A percentile compares a stretch with the other conserved stretches of the same genome.
These are phyloP conservation scores for Alternaria arbusti DNA, from an alignment of 2,329 filamentous ascomycete species.

Conservation along the genomic window DNA sequence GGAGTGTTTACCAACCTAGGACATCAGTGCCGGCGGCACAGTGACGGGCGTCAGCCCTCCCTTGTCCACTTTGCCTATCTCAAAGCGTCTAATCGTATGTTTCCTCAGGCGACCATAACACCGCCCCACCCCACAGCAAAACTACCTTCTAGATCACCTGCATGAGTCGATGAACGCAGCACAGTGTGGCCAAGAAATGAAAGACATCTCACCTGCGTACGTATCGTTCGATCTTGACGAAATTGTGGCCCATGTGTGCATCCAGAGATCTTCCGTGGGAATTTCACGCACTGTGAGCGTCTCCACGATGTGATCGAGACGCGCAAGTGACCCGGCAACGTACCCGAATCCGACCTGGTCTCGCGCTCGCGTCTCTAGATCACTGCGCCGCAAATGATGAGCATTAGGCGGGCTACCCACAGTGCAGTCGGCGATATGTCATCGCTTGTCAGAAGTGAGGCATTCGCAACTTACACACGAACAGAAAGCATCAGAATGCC, in stretches of 20 bases:
- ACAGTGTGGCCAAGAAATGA: slow-evolving; percentile 7
- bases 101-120: slow-evolving; percentile 13
- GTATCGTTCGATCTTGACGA: slow-evolving; percentile 11
- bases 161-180: slow-evolving; percentile 7
- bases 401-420: neutral
- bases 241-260: slow-evolving; percentile 4
- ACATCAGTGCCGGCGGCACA: slow-evolving; percentile 10
- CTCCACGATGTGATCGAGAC: slow-evolving; percentile 1
- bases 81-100: slow-evolving; percentile 16
- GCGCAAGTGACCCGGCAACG: slow-evolving; percentile 3
- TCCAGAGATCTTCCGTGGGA: slow-evolving; percentile 3
- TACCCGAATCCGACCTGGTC: slow-evolving; percentile 1
- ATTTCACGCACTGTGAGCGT: neutral
- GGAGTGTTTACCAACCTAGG: slow-evolving; percentile 8
- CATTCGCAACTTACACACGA: neutral
- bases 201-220: slow-evolving; percentile 2
- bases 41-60: neutral
- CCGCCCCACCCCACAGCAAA: slow-evolving; percentile 13
- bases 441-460: neutral
- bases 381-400: slow-evolving; percentile 8
- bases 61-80: slow-evolving; percentile 4
- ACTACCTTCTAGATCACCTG: slow-evolving; percentile 3
- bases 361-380: slow-evolving; percentile 3
- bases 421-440: neutral
- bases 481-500: neutral